Evolutionary conservation across 352 stramenopile genomes (phyloP), one percentile per base, ranked within the genome.

Genomic region (Pythium dissotocum): DNA sequence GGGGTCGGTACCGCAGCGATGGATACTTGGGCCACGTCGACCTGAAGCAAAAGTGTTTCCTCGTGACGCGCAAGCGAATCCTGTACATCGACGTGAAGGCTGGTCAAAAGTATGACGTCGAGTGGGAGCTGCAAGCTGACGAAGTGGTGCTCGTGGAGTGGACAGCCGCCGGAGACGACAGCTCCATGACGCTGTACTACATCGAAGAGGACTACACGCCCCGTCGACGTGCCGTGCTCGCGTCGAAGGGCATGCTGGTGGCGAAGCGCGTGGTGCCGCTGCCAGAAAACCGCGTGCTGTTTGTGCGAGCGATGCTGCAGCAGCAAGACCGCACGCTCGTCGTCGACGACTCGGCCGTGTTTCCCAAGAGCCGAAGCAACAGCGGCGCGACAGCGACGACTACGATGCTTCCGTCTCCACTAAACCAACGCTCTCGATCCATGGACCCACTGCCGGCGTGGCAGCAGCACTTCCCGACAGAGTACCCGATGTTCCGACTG

Each of bases 1-100:
- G 85, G 51, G 87, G 85, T 12, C 78, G 84, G n/a, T 93, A 93
- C 52, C 85, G 87, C 42, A 67, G 61, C 18, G 88, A 96, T 61
- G 86, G 87, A 35, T 96, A 96, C 55, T 56, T 96, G 30, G 88
- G 88, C 14, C 85, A 96, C 54, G 77, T 94, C 4, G 83, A 94
- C 40, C 62, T 94, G 12, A 89, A 91, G 65, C 84, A 91, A n/a
- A 87, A 95, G 60, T 95, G 84, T 44, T 82, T 95, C 36, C 52
- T 96, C 38, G 86, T 96, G 24, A 96, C 88, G 21, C 79, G 87
- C 40, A 94, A 94, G 70, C 85, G 87, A 8, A 83, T 96, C 48
- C 56, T 96, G 32, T 83, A 88, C 30, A 69, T 96, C 14, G 83
- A 93, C 42, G 83, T 94, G 3, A 91, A 90, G 60, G 70, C 73